phyloP scores from a whole-genome alignment of 257 asterid genomes.

The Forsythia suspensa region DNA sequence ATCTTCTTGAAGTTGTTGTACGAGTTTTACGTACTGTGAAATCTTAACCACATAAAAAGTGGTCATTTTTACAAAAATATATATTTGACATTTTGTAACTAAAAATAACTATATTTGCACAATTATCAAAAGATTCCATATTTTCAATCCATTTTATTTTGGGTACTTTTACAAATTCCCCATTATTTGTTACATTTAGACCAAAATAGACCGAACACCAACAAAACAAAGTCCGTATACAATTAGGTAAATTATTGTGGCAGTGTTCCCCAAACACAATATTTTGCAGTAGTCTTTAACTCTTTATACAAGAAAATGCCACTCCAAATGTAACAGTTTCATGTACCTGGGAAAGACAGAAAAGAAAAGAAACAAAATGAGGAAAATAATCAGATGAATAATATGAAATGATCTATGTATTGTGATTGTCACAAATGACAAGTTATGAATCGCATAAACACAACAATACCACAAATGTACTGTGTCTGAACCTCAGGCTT shows the following conservation, averaged over 20 bases:
- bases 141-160: no score
- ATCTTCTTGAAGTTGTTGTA: no score
- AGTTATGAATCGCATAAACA: neutral
- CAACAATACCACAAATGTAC: neutral
- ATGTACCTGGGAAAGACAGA: slow-evolving; percentile 28
- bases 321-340: slow-evolving; percentile 15
- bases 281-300: neutral
- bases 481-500: neutral
- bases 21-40: no score
- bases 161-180: no score
- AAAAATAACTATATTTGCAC: no score
- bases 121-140: no score
- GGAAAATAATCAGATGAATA: neutral
- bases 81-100: no score
- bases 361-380: neutral
- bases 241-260: neutral
- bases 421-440: neutral
- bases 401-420: neutral
- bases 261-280: neutral
- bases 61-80: no score
- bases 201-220: neutral
- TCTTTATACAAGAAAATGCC: neutral
- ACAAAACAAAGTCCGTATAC: neutral
- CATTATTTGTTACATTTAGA: neutral
- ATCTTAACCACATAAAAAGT: no score